These are phyloP conservation scores for Pythium pectinolyticum DNA, from an alignment of 352 stramenopile species.

Conservation along the genomic window DNA sequence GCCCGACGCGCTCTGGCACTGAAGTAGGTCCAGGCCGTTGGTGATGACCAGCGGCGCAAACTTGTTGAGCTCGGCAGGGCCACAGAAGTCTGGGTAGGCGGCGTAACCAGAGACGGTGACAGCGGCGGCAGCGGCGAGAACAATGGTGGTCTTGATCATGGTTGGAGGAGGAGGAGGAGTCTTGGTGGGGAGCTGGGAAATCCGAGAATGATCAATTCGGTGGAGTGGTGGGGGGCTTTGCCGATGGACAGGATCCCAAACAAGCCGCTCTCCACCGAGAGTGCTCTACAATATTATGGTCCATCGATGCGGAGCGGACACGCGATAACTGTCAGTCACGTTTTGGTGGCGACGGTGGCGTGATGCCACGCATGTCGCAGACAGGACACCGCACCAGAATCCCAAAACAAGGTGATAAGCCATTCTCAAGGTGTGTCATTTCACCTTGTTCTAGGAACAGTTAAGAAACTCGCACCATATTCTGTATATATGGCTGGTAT, in stretches of 20 bases:
- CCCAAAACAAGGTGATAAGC: not conserved
- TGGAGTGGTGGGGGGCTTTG: not conserved
- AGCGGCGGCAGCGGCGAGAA: not conserved
- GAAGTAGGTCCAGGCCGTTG: not conserved
- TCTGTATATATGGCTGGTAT: not conserved
- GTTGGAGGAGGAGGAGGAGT: not conserved
- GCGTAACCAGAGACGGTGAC: slow-evolving; percentile 1
- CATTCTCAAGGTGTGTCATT: not conserved
- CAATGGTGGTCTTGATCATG: slow-evolving; percentile 13
- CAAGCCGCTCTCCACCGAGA: no score
- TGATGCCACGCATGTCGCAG: not conserved
- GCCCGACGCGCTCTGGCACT: slow-evolving; percentile 26
- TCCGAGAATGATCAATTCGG: slow-evolving; percentile 10
- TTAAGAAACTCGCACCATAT: not conserved
- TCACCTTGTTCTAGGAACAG: not conserved
- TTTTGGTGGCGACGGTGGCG: not conserved
- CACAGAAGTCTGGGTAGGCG: not conserved
- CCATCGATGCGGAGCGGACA: no score
- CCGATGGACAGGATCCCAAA: not conserved
- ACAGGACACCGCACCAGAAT: not conserved
- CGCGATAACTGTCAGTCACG: no score
- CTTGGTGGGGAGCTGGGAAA: slow-evolving; percentile 4
- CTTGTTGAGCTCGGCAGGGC: not conserved
- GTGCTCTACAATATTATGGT: no score
- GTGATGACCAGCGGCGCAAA: slow-evolving; percentile 7